Percentiles rank a stretch among this genome's conserved stretches.
These are phyloP conservation scores for Backusella psychrophila DNA, from an alignment of 192 early-diverging fungal species.

Conservation along the genomic window DNA sequence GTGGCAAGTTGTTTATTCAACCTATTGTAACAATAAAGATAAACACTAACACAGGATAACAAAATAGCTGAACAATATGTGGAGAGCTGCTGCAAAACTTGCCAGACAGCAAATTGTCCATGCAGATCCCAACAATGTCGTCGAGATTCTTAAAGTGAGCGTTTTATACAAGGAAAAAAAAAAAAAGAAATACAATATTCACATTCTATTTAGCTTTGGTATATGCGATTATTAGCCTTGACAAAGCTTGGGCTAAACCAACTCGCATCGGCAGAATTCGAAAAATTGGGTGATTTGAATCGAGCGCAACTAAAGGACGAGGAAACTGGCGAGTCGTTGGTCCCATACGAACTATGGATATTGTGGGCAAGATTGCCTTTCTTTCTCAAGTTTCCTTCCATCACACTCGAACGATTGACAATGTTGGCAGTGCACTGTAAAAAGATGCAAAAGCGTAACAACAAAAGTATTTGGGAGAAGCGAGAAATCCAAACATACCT, in stretches of 20 bases:
- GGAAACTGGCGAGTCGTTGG: slow-evolving; percentile 39
- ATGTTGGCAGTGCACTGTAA: slow-evolving; percentile 43
- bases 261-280: slow-evolving; percentile 51
- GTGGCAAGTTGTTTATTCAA: slow-evolving; percentile 23
- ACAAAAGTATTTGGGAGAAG: slow-evolving; percentile 27
- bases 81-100: slow-evolving; percentile 46
- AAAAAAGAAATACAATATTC: neutral
- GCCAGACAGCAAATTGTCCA: slow-evolving; percentile 42
- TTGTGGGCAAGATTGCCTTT: slow-evolving; percentile 43
- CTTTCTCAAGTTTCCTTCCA: slow-evolving; percentile 34
- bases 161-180: neutral
- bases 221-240: slow-evolving; percentile 46
- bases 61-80: slow-evolving; percentile 45
- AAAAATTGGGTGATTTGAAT: slow-evolving; percentile 46
- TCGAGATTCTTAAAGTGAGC: slow-evolving; percentile 44
- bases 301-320: slow-evolving; percentile 31
- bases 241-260: slow-evolving; percentile 45
- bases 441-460: slow-evolving; percentile 26
- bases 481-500: slow-evolving; percentile 43
- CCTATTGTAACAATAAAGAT: neutral
- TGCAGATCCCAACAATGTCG: slow-evolving; percentile 33
- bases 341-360: slow-evolving; percentile 51
- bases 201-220: slow-evolving; percentile 43
- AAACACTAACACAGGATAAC: neutral
- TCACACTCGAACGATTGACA: slow-evolving; percentile 44